Percentiles rank a stretch among this genome's conserved stretches.
Conservation (phyloP, 163 green algal genomes). For the Scenedesmus sp. region DNA sequence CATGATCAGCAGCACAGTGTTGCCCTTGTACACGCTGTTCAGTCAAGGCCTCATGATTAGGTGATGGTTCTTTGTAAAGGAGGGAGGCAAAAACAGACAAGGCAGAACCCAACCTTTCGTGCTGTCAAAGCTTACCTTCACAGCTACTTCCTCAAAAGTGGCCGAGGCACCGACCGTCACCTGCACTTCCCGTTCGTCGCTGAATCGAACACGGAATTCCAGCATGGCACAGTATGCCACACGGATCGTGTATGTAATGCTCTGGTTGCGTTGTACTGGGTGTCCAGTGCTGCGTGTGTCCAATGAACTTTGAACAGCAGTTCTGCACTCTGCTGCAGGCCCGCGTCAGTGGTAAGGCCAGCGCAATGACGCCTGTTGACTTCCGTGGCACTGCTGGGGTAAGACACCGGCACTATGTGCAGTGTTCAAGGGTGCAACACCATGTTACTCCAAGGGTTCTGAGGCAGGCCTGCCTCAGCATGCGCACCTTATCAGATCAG, state of each 20-base stretch:
- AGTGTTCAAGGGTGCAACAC: too few species aligned
- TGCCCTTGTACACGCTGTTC: too few species aligned
- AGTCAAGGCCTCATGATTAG: not conserved
- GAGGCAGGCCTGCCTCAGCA: too few species aligned
- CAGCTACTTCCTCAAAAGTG: constrained; percentile 23
- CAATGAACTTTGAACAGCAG: not conserved
- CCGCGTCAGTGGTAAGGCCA: not conserved
- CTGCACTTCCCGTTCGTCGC: constrained; percentile 18
- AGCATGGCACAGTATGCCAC: not conserved
- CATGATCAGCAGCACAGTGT: not conserved
- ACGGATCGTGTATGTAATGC: not conserved
- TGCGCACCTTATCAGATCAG: too few species aligned
- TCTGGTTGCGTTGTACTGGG: not conserved
- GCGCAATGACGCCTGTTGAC: too few species aligned
- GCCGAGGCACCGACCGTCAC: not conserved
- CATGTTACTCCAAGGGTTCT: too few species aligned
- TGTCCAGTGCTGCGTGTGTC: not conserved
- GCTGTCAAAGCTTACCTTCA: not conserved
- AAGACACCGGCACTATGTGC: too few species aligned
- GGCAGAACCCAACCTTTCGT: not conserved
- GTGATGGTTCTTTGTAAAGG: not conserved
- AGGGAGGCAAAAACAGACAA: not conserved
- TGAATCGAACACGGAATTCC: constrained; percentile 37
- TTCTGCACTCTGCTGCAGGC: not conserved
- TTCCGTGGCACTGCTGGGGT: too few species aligned